Evolutionary conservation across 2,329 filamentous ascomycete species (phyloP), one percentile per base, ranked within the genome.

Genomic region (Rutstroemia sydowiana): DNA sequence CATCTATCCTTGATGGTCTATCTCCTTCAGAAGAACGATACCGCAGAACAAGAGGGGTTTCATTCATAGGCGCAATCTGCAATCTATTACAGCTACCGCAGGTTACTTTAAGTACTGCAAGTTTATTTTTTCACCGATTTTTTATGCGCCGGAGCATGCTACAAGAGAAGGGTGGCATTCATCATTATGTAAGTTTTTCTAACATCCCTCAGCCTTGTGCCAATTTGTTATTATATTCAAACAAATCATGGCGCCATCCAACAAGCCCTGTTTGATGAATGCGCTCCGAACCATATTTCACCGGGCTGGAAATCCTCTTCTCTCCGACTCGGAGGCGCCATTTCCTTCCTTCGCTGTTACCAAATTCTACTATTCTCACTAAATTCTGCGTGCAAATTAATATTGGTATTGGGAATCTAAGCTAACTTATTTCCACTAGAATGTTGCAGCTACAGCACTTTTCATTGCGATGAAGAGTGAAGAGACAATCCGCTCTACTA

Each of bases 381-480:
- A 5, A 10, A n/a, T n/a, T n/a, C n/a, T n/a, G n/a, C n/a, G n/a
- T n/a, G n/a, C n/a, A n/a, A n/a, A n/a, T n/a, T n/a, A n/a, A n/a
- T n/a, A n/a, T n/a, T n/a, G n/a, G n/a, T n/a, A n/a, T n/a, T n/a
- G n/a, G n/a, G n/a, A n/a, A n/a, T n/a, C n/a, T 28, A 43, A 55
- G 16, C 40, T 37, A 26, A 48, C 28, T 39, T 45, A 45, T 30
- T 28, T 26, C 21, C 52, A 58, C 57, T 64, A 86, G 82, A 85
- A 85, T 62, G 88, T 95, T 54, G 93, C 91, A 10, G 93, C 91
- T 0, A 95, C 91, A 0, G 81, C 90, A 1, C 76, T 98, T 2
- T 98, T 97, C 62, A 78, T 98, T 9, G 92, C 93, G 8, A 96
- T 95, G 61, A 98, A 98, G 69, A 92, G 95, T 18, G 92, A 98